Conservation (phyloP, 2,329 filamentous ascomycete genomes). For the Ophiostoma pallidulum region DNA sequence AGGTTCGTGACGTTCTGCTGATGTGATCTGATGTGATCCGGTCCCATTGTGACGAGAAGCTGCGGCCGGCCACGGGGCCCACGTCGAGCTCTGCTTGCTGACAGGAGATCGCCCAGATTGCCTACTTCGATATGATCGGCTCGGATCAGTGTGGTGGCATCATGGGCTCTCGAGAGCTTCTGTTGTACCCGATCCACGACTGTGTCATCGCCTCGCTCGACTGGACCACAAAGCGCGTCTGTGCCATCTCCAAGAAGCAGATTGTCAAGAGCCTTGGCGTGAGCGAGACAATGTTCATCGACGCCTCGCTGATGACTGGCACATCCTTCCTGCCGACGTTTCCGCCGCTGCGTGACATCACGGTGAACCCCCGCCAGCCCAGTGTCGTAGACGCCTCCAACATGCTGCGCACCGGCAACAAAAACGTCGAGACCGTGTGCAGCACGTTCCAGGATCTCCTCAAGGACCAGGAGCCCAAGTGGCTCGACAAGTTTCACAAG, state of each 20-base stretch:
- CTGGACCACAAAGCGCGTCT: conserved; percentile 58
- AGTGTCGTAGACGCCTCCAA: conserved; percentile 70
- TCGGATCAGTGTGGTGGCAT: conserved; percentile 63
- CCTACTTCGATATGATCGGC: conserved; percentile 63
- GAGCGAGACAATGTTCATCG: conserved; percentile 65
- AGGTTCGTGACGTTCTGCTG: conserved; percentile 43
- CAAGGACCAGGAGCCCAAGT: conserved; percentile 59
- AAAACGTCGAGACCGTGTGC: conserved; percentile 63
- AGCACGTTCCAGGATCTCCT: conserved; percentile 72
- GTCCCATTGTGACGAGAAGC: too few species aligned
- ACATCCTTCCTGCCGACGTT: conserved; percentile 72
- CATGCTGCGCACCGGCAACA: conserved; percentile 61
- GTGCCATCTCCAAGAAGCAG: conserved; percentile 53
- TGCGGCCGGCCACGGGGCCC: too few species aligned
- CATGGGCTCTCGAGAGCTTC: conserved; percentile 74
- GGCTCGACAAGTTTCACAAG: conserved; percentile 78
- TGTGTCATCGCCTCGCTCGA: conserved; percentile 59
- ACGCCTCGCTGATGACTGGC: conserved; percentile 74
- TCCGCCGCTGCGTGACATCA: conserved; percentile 59
- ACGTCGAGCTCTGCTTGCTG: background rate
- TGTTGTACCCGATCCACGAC: conserved; percentile 77
- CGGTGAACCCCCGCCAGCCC: conserved; percentile 44
- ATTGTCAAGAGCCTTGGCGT: conserved; percentile 61
- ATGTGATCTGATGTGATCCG: too few species aligned
- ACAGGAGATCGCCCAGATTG: conserved; percentile 43